A percentile compares a stretch with the other conserved stretches of the same genome.
Evolutionary conservation across 306 rosid genomes (phyloP).

Genomic region (Biancaea sappan): DNA sequence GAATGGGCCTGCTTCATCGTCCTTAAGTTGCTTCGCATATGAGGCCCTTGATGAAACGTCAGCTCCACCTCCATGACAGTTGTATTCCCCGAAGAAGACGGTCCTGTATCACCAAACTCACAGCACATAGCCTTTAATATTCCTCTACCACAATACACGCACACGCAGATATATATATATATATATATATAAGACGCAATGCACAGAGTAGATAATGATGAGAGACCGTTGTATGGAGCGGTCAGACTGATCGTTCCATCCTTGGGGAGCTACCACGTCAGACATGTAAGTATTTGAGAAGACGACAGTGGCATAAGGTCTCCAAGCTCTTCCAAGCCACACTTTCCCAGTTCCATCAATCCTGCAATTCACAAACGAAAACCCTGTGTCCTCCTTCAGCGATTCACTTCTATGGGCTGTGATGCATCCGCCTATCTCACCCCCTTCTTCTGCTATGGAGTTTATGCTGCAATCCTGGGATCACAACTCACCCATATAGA

Average conservation of each 20-base stretch:
- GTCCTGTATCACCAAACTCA: slow-evolving; percentile 45
- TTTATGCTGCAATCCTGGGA: slow-evolving; percentile 66
- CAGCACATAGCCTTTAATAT: background rate
- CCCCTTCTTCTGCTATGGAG: slow-evolving; percentile 49
- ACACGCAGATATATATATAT: too few relatives aligned
- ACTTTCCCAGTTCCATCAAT: slow-evolving; percentile 75
- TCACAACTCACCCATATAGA: background rate
- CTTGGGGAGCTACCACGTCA: slow-evolving; percentile 57
- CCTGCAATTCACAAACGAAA: slow-evolving; percentile 78
- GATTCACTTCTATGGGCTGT: slow-evolving; percentile 76
- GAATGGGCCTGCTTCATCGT: slow-evolving; percentile 54
- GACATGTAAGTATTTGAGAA: slow-evolving; percentile 70
- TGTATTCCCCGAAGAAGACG: slow-evolving; percentile 73
- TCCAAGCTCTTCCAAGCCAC: slow-evolving; percentile 96
- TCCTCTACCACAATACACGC: too few relatives aligned
- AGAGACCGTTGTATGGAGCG: slow-evolving; percentile 69
- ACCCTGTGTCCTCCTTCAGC: slow-evolving; percentile 56
- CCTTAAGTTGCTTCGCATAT: slow-evolving; percentile 65
- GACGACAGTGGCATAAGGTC: slow-evolving; percentile 60
- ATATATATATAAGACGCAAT: too few relatives aligned
- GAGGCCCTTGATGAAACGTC: slow-evolving; percentile 55
- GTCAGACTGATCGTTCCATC: slow-evolving; percentile 77
- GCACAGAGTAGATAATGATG: background rate
- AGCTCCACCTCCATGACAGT: slow-evolving; percentile 62
- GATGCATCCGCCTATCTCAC: slow-evolving; percentile 56